Evolutionary conservation across 2,329 filamentous ascomycete genomes (phyloP), one percentile per base, ranked within the genome.

Genomic region (Monilinia fructicola): DNA sequence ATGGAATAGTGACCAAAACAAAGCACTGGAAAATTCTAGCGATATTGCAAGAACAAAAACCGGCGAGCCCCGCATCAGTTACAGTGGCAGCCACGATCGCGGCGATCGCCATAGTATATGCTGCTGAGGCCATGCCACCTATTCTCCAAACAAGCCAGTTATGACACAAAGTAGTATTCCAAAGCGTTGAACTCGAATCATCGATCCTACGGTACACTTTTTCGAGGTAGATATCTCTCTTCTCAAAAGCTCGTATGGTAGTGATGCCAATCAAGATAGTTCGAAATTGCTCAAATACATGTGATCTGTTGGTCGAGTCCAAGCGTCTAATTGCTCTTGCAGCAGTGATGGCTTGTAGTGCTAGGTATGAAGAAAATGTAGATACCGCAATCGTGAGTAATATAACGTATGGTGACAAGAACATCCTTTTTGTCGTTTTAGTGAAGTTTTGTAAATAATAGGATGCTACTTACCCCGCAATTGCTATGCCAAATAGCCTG

Each of bases 31-130:
- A 73, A 91, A 90, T 62, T 89, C 85, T 48, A 93, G 79, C 0
- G 89, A 85, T 76, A 93, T 92, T 2, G 87, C 85, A 60, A 93
- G 78, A 0, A 89, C 89, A 72, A 93, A 93, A 93, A 0, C 90
- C 90, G 1, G 89, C 90, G 28, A 92, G 79, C 0, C 89, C 83
- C 1, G 90, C 85, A 72, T 89, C 85, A 73, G 92, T 87, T 1
- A 78, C 79, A 0, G 84, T 83, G 4, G 83, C 76, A 46, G 91
- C 82, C 44, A 92, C 84, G 28, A 91, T 79, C 4, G 84, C 79
- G 0, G 88, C 87, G 7, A 90, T 86, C n/a, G 86, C 78, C 0
- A 84, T 82, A 4, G 87, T 83, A 75, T 93, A 93, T 28, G 86
- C 69, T 1, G 87, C 87, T 2, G 90, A 90, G 7, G 92, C 81